These are phyloP conservation scores for Naegleria lovaniensis DNA, from an alignment of 208 protist genomes.

Conservation along the genomic window DNA sequence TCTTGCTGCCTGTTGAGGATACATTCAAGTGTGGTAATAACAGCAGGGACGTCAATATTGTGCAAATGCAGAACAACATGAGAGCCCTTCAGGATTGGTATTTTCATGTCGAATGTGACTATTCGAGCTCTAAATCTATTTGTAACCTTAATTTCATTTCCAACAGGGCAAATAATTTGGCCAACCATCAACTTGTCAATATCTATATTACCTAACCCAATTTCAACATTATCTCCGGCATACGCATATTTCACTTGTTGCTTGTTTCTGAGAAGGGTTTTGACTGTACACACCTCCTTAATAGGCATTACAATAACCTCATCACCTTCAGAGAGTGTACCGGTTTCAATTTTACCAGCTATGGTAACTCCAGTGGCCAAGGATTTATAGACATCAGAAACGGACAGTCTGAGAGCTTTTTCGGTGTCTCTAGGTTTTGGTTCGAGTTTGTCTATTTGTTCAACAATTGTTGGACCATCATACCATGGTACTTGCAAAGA, in stretches of 20 bases:
- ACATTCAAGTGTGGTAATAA: constrained; percentile 83
- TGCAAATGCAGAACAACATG: constrained; percentile 81
- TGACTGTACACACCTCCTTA: constrained; percentile 35
- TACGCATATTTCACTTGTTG: constrained; percentile 24
- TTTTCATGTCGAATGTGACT: constrained; percentile 53
- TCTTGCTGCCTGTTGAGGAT: constrained; percentile 71
- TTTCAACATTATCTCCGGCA: constrained; percentile 57
- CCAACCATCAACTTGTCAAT: constrained; percentile 46
- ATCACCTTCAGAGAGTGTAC: constrained; percentile 46
- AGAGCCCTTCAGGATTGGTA: constrained; percentile 54
- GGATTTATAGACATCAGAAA: constrained; percentile 96
- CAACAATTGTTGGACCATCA: constrained; percentile 75
- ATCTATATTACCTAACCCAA: constrained; percentile 79
- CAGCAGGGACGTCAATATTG: constrained; percentile 79
- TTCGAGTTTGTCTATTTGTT: constrained; percentile 73
- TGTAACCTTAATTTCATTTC: background rate
- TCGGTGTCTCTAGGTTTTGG: constrained; percentile 74
- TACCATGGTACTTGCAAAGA: constrained; percentile 86
- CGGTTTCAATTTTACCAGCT: constrained; percentile 74
- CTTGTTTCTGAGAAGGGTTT: constrained; percentile 47
- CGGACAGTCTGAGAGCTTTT: constrained; percentile 83
- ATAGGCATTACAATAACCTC: constrained; percentile 48
- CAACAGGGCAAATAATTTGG: background rate
- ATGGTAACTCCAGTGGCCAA: constrained; percentile 86
- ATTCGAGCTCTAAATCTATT: constrained; percentile 57